phyloP scores from a whole-genome alignment of 495 filamentous ascomycete species.

The Daldinia grandis region DNA sequence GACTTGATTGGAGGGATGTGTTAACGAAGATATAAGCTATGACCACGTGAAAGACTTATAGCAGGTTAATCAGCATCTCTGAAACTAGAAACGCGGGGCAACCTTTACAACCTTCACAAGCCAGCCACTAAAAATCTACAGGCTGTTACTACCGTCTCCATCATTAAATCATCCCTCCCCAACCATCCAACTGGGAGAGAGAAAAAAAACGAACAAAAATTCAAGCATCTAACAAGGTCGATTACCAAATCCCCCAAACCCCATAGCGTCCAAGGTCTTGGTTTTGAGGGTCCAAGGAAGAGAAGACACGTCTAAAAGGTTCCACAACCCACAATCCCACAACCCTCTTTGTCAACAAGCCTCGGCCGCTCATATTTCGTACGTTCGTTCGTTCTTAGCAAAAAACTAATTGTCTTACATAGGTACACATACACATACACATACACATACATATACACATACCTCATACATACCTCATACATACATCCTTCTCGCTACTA shows the following conservation, averaged over 20 bases:
- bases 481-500: neutral
- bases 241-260: neutral
- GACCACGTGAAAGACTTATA: constrained; percentile 29
- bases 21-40: constrained; percentile 10
- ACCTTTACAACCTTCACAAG: neutral
- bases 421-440: constrained; percentile 3
- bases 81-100: constrained; percentile 34
- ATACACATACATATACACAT: too few relatives aligned
- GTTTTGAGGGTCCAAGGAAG: constrained; percentile 29
- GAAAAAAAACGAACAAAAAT: constrained; percentile 1
- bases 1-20: constrained; percentile 12
- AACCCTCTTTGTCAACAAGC: constrained; percentile 26
- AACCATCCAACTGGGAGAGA: constrained; percentile 19
- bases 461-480: neutral
- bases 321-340: constrained; percentile 36
- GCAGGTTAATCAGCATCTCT: constrained; percentile 11
- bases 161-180: constrained; percentile 32
- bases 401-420: neutral
- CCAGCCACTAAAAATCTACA: constrained; percentile 23
- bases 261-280: neutral
- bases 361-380: constrained; percentile 11
- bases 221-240: neutral
- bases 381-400: neutral
- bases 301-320: constrained; percentile 39
- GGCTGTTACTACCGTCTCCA: constrained; percentile 4